Evolutionary conservation across 176 grass and related monocot genomes (phyloP), one percentile per base, ranked within the genome.

Genomic region (Eleusine coracana): DNA sequence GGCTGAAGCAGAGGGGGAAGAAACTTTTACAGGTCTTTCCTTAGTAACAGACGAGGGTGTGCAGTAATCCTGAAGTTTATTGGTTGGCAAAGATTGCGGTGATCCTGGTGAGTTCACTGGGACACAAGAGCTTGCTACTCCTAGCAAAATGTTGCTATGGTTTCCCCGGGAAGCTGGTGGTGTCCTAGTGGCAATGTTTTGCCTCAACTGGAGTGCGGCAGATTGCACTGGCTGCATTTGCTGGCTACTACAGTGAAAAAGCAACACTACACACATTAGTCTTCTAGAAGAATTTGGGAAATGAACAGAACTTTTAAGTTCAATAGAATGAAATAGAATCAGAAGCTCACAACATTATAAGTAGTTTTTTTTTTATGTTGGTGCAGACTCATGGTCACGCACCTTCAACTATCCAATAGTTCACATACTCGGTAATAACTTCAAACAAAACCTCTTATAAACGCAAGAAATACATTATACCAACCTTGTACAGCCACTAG

Each of bases 401-500:
- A 48, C 42, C 29, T 58, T 74, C 9, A 3, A 44, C 11, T 29
- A 64, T 18, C n/a, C 13, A 63, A 6, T 29, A 45, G 3, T 46
- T 77, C 39, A 21, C 1, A 17, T 7, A 21, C 52, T 45, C 14
- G 16, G n/a, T 10, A 10, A 8, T 51, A 10, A 52, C 6, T 34
- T 36, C 17, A 10, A 51, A 36, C 7, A 20, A 73, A 73, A 73
- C n/a, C 56, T 59, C 20, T n/a, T 58, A 9, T n/a, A 58, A 58
- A 39, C 17, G 29, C 17, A 39, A 38, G 16, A 36, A 74, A 18
- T 10, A 54, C 27, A 37, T 54, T 55, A 74, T 70, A 76, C 78
- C n/a, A 62, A 87, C 85, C 85, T 87, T 75, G 34, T 28, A 71
- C 1, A 34, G 48, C 72, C 34, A 64, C 29, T 20, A 14, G 23